Conservation (phyloP, 495 filamentous ascomycete species). For the Apiosordaria backusii region DNA sequence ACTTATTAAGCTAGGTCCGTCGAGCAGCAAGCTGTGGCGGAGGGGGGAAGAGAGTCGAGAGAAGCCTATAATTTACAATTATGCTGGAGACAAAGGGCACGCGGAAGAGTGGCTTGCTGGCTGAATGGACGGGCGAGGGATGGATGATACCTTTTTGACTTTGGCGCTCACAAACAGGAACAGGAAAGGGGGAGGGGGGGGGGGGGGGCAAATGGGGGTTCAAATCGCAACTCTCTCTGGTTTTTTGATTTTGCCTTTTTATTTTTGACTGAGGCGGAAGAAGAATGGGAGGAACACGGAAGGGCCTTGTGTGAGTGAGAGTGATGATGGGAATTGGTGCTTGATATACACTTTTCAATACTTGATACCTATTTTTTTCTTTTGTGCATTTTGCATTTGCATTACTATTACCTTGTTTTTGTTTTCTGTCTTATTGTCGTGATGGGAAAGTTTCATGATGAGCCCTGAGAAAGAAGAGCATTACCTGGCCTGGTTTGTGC, state of each 20-base stretch:
- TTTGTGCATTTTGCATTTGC: background rate
- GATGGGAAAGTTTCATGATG: background rate
- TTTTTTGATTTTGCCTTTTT: background rate
- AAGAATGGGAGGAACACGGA: background rate
- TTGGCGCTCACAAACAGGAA: background rate
- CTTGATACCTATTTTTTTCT: background rate
- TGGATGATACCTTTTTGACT: background rate
- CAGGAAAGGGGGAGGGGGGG: background rate
- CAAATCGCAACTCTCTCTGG: background rate
- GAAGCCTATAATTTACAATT: background rate
- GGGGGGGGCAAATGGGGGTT: background rate
- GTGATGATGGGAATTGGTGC: background rate
- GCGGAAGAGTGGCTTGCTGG: background rate
- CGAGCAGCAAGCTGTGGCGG: background rate
- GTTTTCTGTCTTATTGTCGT: background rate
- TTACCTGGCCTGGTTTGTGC: too few species aligned
- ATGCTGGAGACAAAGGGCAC: background rate
- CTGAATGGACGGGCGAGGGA: background rate
- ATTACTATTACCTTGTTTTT: background rate
- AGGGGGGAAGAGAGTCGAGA: background rate
- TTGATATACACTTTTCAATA: background rate
- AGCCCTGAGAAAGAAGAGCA: too few species aligned
- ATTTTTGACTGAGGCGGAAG: background rate
- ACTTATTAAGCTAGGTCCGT: slow-evolving; percentile 34
- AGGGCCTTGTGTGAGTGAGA: background rate